phyloP scores from a whole-genome alignment of 164 flowering plant genomes.

The Vitis cinerea region DNA sequence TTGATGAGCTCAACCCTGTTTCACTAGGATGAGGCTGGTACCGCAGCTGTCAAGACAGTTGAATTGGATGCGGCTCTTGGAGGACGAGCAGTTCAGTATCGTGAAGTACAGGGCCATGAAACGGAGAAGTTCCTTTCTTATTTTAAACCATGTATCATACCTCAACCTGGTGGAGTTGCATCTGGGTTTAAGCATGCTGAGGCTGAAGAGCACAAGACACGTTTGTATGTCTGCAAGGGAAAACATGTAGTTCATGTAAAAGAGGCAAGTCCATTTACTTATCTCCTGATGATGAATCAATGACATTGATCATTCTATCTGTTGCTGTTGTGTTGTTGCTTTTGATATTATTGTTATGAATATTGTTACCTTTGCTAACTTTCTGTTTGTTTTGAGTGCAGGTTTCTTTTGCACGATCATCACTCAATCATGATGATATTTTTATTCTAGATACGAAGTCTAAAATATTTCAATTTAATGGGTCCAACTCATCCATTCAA shows the following conservation, averaged over 20 bases:
- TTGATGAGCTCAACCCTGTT: constrained; percentile 10
- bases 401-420: constrained; percentile 94
- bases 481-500: constrained; percentile 94
- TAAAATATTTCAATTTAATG: constrained; percentile 96
- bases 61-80: constrained; percentile 99
- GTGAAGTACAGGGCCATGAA: constrained; percentile 99
- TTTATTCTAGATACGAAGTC: constrained; percentile 90
- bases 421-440: constrained; percentile 96
- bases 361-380: not conserved
- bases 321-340: constrained; percentile 3
- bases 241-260: constrained; percentile 95
- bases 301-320: not conserved
- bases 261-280: constrained; percentile 66
- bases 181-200: constrained; percentile 91
- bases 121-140: constrained; percentile 92
- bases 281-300: constrained; percentile 1
- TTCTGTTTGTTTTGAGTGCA: constrained; percentile 22
- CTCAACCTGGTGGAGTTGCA: constrained; percentile 90
- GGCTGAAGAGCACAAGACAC: constrained; percentile 70
- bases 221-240: constrained; percentile 86
- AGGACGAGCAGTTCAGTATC: constrained; percentile 99
- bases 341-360: too few species aligned
- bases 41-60: constrained; percentile 93
- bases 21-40: constrained; percentile 93
- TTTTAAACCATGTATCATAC: constrained; percentile 97